Evolutionary conservation across 108 stramenopile species (phyloP), one percentile per base, ranked within the genome.

Genomic region (Epipyxis sp.): DNA sequence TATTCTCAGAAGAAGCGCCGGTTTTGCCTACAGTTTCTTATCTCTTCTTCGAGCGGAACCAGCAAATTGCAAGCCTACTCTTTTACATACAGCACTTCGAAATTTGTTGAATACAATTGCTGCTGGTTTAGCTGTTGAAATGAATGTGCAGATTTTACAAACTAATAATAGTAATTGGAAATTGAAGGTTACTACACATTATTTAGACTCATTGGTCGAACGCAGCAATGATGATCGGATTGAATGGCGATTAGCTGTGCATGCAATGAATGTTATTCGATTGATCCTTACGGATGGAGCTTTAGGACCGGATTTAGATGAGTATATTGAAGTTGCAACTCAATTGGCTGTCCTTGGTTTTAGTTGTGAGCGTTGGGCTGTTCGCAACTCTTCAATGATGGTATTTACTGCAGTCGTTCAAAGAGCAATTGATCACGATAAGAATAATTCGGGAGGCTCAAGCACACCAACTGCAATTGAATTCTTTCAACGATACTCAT

Each of bases 341-440:
- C 79, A 59, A 72, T 39, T 59, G 37, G 39, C 83, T 0, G 74
- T 84, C n/a, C 27, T 59, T 29, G 81, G 78, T 43, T 84, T 84
- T 34, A 59, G 78, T 20, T 35, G 79, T 43, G 77, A 65, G 1
- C 35, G n/a, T 30, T 84, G 81, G 81, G 83, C 83, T 3, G 78
- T 84, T 20, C 81, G 83, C 0, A 84, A 84, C 81, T 82, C 81
- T 42, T 79, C 81, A 2, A 84, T 82, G 81, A 84, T 84, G 83
- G 69, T 84, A 27, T 82, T 84, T 35, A 27, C 67, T 0, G 82
- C 83, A 20, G 34, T 81, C 10, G 61, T 82, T 42, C 83, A 83
- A 34, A 35, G 80, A 20, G 69, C 80, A 0, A 78, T 83, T 25
- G 77, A 62, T 10, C 77, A 77, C 1, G 81, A 81, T 1, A 83